A percentile compares a stretch with the other conserved stretches of the same genome.
Conservation (phyloP, 108 stramenopile species). For the Nitzschia sp. region DNA sequence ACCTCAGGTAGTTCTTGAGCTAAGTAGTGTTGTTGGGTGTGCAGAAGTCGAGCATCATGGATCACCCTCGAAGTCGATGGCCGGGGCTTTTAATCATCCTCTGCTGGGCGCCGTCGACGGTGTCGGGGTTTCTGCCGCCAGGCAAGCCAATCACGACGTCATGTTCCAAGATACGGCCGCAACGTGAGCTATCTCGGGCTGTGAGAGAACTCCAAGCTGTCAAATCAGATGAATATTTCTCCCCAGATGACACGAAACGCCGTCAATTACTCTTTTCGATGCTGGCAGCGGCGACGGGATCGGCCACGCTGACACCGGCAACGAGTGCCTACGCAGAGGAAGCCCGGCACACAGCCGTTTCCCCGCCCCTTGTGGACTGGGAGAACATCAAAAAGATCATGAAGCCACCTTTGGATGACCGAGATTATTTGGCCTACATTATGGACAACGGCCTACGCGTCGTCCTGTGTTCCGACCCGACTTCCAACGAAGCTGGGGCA, state of each 20-base stretch:
- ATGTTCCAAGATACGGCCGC: too few relatives aligned
- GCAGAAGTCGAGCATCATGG: too few relatives aligned
- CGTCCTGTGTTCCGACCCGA: constrained; percentile 83
- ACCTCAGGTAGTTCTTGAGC: too few relatives aligned
- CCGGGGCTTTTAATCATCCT: too few relatives aligned
- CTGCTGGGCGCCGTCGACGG: too few relatives aligned
- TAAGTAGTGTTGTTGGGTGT: too few relatives aligned
- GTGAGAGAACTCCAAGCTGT: too few relatives aligned
- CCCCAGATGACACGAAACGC: constrained; percentile 29
- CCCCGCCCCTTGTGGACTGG: constrained; percentile 25
- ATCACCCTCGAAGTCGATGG: too few relatives aligned
- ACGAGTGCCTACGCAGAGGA: neutral
- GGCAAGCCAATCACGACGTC: too few relatives aligned
- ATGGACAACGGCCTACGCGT: constrained; percentile 72
- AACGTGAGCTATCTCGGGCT: too few relatives aligned
- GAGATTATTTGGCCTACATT: constrained; percentile 57
- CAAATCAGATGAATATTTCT: too few relatives aligned
- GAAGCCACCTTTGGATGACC: constrained; percentile 72
- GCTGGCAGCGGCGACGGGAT: constrained; percentile 38
- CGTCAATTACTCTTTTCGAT: constrained; percentile 62
- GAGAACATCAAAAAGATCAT: constrained; percentile 46
- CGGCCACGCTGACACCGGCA: constrained; percentile 8
- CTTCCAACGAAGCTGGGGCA: constrained; percentile 78
- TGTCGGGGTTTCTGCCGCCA: too few relatives aligned
- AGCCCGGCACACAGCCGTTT: neutral